phyloP scores from a whole-genome alignment of 176 grass and related monocot genomes.

The Pontederia paniculata region DNA sequence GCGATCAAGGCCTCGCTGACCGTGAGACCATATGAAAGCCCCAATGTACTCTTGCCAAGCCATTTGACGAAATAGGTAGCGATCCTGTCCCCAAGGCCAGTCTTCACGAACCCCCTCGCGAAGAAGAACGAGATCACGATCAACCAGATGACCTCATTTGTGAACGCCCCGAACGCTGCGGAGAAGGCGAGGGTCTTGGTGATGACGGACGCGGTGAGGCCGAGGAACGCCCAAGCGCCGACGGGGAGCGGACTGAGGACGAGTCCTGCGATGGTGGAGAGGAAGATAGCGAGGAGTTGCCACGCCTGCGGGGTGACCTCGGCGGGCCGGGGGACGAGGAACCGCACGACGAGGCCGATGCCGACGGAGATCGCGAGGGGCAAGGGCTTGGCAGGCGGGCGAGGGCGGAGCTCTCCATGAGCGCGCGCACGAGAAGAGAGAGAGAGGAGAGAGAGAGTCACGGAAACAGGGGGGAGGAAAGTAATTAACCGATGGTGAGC shows the following conservation, averaged over 20 bases:
- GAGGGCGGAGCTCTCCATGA: slow-evolving; percentile 39
- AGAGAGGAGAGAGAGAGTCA: no score
- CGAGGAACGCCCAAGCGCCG: slow-evolving; percentile 91
- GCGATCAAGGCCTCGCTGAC: slow-evolving; percentile 79
- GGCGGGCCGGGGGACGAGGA: slow-evolving; percentile 45
- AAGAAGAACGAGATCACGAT: slow-evolving; percentile 98
- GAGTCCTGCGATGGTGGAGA: slow-evolving; percentile 76
- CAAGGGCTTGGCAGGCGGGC: slow-evolving; percentile 36
- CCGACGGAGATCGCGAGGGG: slow-evolving; percentile 57
- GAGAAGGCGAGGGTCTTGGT: slow-evolving; percentile 73
- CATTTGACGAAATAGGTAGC: slow-evolving; percentile 91
- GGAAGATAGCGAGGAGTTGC: slow-evolving; percentile 90
- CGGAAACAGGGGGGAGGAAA: neutral
- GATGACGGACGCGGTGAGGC: slow-evolving; percentile 54
- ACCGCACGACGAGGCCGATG: slow-evolving; percentile 60
- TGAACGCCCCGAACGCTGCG: slow-evolving; percentile 79
- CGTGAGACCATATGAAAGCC: slow-evolving; percentile 72
- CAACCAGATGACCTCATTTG: slow-evolving; percentile 95
- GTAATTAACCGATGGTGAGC: neutral
- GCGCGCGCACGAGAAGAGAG: slow-evolving; percentile 3
- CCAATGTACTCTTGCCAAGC: slow-evolving; percentile 72
- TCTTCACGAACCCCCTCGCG: slow-evolving; percentile 74
- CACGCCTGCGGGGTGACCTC: slow-evolving; percentile 73
- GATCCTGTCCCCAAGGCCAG: slow-evolving; percentile 68
- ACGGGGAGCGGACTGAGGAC: slow-evolving; percentile 79